Percentiles rank a stretch among this genome's conserved stretches.
These are phyloP conservation scores for Rhizophagus prolifer DNA, from an alignment of 192 early-diverging fungal genomes.

Conservation along the genomic window DNA sequence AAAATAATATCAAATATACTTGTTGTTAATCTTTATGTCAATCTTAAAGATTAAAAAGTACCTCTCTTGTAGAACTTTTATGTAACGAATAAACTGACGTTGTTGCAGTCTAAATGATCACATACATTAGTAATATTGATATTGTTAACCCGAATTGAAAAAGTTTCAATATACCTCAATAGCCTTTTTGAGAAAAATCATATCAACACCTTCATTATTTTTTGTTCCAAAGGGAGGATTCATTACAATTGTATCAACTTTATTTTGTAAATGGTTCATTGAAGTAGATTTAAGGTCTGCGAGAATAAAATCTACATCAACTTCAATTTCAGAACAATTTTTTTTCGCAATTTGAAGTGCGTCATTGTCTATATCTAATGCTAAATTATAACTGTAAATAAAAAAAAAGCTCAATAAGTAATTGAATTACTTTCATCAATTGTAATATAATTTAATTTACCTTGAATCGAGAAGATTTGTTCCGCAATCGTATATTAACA, in stretches of 20 bases:
- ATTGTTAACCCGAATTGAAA: not conserved
- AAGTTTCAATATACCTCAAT: constrained; percentile 45
- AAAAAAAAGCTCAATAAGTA: not conserved
- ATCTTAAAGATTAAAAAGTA: constrained; percentile 23
- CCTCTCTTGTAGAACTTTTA: constrained; percentile 74
- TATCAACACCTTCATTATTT: constrained; percentile 70
- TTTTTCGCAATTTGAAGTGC: constrained; percentile 68
- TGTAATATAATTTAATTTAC: constrained; percentile 17
- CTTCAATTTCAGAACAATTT: constrained; percentile 64
- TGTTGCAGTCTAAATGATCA: constrained; percentile 47
- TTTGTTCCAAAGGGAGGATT: constrained; percentile 86
- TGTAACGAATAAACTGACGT: constrained; percentile 75
- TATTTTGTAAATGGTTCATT: constrained; percentile 45
- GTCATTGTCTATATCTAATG: constrained; percentile 71
- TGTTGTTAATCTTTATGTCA: not conserved
- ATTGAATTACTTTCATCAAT: not conserved
- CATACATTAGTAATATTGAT: not conserved
- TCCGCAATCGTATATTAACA: constrained; percentile 32
- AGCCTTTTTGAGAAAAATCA: constrained; percentile 70
- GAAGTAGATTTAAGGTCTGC: constrained; percentile 42
- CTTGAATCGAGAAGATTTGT: constrained; percentile 59
- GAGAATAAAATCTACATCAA: constrained; percentile 65
- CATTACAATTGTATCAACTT: constrained; percentile 76
- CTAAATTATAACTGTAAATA: constrained; percentile 47
- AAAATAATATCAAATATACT: not conserved